Evolutionary conservation across 1,284 basidiomycete genomes (phyloP).

Genomic region (Inonotus hispidus): DNA sequence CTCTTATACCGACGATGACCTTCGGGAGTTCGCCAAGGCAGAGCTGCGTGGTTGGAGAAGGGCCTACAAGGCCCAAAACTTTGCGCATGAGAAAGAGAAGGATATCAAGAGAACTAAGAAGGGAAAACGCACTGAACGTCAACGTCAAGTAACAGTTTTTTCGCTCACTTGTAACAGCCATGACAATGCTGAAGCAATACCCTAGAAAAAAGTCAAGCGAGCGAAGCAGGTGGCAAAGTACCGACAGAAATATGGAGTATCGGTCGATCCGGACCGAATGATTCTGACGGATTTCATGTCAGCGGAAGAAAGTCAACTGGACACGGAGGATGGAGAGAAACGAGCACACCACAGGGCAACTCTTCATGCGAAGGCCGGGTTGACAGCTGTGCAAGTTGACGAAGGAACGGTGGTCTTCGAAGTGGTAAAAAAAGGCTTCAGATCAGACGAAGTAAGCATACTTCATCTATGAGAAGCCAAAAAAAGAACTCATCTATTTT

Average conservation of each 20-base stretch:
- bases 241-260: not conserved
- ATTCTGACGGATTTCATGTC: conserved; percentile 1
- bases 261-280: not conserved
- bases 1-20: not conserved
- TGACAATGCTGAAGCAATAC: not conserved
- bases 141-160: not conserved
- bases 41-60: not conserved
- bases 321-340: not conserved
- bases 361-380: not conserved
- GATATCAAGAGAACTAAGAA: not conserved
- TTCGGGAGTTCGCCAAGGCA: not conserved
- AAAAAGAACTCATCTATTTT: not conserved
- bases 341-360: not conserved
- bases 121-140: not conserved
- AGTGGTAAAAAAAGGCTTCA: not conserved
- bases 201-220: not conserved
- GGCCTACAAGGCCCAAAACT: not conserved
- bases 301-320: not conserved
- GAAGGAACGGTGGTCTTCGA: not conserved
- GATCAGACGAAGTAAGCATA: conserved; percentile 1
- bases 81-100: not conserved
- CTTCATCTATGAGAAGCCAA: not conserved
- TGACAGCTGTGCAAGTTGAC: not conserved
- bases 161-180: too few species aligned
- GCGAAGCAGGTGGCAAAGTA: not conserved